Percentiles rank a stretch among this genome's conserved stretches.
These are phyloP conservation scores for Lagerstroemia speciosa DNA, from an alignment of 345 rosid species.

Conservation along the genomic window DNA sequence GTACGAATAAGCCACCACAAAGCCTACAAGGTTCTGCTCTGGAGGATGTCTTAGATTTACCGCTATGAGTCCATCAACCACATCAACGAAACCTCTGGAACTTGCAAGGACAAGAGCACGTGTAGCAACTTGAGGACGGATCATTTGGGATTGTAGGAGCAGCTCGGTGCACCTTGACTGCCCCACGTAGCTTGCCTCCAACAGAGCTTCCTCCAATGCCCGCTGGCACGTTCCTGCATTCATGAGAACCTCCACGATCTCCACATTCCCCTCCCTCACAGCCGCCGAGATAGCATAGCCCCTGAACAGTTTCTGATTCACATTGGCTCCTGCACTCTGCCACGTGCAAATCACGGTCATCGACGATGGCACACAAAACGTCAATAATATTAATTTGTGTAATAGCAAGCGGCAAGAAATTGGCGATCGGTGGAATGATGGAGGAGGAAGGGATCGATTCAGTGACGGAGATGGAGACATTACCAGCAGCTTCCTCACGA, in stretches of 20 bases:
- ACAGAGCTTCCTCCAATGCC: slow-evolving; percentile 59
- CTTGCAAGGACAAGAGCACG: slow-evolving; percentile 51
- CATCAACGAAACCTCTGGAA: slow-evolving; percentile 48
- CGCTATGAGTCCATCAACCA: slow-evolving; percentile 39
- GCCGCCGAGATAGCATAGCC: slow-evolving; percentile 59
- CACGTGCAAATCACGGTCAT: slow-evolving; percentile 2
- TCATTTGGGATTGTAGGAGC: slow-evolving; percentile 41
- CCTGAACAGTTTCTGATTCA: slow-evolving; percentile 49
- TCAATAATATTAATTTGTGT: too few relatives aligned
- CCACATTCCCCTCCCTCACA: slow-evolving; percentile 40
- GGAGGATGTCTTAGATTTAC: too few relatives aligned
- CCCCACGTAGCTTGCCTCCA: slow-evolving; percentile 56
- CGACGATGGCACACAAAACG: background rate
- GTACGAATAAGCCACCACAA: too few relatives aligned
- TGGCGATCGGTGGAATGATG: too few relatives aligned
- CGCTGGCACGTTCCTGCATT: slow-evolving; percentile 42
- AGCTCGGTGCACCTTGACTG: slow-evolving; percentile 24
- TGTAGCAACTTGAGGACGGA: slow-evolving; percentile 36
- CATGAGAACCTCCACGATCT: slow-evolving; percentile 36
- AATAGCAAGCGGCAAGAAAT: too few relatives aligned
- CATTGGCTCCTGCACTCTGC: slow-evolving; percentile 49
- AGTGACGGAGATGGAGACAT: too few relatives aligned
- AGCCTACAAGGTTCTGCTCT: too few relatives aligned
- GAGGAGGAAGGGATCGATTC: too few relatives aligned
- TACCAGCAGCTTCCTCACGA: slow-evolving; percentile 55